Evolutionary conservation across 169 alveolate genomes (phyloP).

Genomic region (Eimeria acervulina): DNA sequence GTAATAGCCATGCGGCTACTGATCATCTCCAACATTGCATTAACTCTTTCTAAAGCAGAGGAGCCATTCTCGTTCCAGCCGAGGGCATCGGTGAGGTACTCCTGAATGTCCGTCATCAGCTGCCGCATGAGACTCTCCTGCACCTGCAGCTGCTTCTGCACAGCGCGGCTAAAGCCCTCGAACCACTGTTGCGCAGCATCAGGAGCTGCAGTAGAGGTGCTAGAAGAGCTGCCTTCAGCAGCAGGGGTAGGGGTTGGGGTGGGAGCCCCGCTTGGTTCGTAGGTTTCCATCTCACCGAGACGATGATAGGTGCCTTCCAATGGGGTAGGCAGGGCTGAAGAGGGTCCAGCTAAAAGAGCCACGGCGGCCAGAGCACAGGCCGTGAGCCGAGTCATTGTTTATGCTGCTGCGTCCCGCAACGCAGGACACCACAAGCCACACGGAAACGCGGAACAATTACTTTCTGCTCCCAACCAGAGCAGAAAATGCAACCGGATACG

Average conservation of each 20-base stretch:
- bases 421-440: not conserved
- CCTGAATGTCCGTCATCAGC: not conserved
- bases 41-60: conserved; percentile 10
- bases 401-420: not conserved
- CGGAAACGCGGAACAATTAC: not conserved
- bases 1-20: conserved; percentile 45
- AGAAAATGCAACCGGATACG: not conserved
- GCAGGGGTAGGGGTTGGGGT: not conserved
- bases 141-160: conserved; percentile 68
- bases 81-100: conserved; percentile 19
- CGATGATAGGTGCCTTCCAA: not conserved
- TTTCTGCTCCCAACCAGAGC: not conserved
- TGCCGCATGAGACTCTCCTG: conserved; percentile 54
- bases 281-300: not conserved
- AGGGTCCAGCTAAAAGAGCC: conserved; percentile 44
- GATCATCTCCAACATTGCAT: conserved; percentile 44
- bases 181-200: conserved; percentile 8
- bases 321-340: not conserved
- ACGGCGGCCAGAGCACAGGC: conserved; percentile 44
- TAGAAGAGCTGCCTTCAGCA: conserved; percentile 1
- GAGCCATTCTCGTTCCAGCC: not conserved
- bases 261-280: not conserved
- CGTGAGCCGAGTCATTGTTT: conserved; percentile 52
- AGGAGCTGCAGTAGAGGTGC: not conserved
- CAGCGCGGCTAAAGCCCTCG: not conserved